Percentiles rank a stretch among this genome's conserved stretches.
phyloP scores from a whole-genome alignment of 2,329 filamentous ascomycete species.

The Thelonectria discophora region DNA sequence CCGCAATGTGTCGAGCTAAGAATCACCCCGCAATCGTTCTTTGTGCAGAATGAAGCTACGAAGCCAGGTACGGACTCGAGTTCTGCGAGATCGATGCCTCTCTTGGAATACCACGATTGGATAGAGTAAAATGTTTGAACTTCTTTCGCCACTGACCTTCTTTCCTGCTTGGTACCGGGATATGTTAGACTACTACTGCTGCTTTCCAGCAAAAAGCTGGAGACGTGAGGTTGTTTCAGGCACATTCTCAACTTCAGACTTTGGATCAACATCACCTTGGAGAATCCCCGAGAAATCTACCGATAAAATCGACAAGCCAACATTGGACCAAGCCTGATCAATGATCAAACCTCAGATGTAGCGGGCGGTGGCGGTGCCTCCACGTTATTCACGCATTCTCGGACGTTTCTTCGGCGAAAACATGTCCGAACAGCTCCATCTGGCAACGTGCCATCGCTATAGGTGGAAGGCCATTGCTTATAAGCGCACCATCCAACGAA shows the following conservation, averaged over 20 bases:
- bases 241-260: too few relatives aligned
- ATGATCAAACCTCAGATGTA: neutral
- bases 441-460: constrained; percentile 6
- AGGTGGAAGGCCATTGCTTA: constrained; percentile 7
- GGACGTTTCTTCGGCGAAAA: constrained; percentile 36
- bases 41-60: constrained; percentile 1
- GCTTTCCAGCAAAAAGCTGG: neutral
- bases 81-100: too few relatives aligned
- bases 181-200: too few relatives aligned
- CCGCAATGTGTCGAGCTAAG: neutral
- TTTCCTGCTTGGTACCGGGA: too few relatives aligned
- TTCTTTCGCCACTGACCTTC: too few relatives aligned
- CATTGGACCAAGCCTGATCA: constrained; percentile 2
- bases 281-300: neutral
- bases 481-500: constrained; percentile 23
- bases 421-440: constrained; percentile 36
- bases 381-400: constrained; percentile 24
- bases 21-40: neutral
- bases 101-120: too few relatives aligned
- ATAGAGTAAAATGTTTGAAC: too few relatives aligned
- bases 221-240: neutral
- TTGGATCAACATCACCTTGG: too few relatives aligned
- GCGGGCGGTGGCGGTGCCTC: constrained; percentile 11
- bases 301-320: neutral
- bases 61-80: too few relatives aligned